phyloP scores from a whole-genome alignment of 2,329 filamentous ascomycete genomes.

The Neurospora sp. region DNA sequence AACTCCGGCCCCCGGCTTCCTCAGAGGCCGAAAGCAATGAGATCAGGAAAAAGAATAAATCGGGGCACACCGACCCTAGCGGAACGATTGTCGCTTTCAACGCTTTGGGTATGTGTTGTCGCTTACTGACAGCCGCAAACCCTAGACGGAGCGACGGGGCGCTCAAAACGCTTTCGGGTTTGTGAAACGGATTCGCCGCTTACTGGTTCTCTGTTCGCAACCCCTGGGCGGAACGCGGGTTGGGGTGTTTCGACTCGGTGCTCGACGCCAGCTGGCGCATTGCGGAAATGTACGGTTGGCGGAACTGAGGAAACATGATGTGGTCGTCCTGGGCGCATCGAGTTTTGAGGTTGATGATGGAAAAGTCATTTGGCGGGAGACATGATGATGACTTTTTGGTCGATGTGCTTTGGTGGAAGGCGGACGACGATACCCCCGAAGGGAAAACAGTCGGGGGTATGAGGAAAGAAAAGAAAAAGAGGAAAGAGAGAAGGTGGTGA shows the following conservation, averaged over 20 bases:
- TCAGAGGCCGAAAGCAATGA: not conserved
- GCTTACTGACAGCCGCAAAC: not conserved
- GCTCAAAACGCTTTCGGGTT: slow-evolving; percentile 1
- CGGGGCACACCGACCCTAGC: slow-evolving; percentile 3
- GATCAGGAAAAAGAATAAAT: not conserved
- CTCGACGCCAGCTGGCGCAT: not conserved
- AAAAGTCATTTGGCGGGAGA: slow-evolving; percentile 1
- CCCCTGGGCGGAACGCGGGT: not conserved
- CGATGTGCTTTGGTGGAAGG: not conserved
- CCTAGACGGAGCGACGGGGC: not conserved
- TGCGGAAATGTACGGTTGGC: not conserved
- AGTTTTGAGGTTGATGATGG: not conserved
- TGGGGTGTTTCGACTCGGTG: not conserved
- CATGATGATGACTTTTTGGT: slow-evolving; percentile 1
- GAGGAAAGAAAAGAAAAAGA: slow-evolving; percentile 1
- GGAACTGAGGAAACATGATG: not conserved
- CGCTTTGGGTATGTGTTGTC: not conserved
- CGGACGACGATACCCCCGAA: not conserved
- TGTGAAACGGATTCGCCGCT: not conserved
- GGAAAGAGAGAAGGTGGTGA: not conserved
- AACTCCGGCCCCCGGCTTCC: not conserved
- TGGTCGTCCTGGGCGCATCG: not conserved
- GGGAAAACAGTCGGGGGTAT: slow-evolving; percentile 10
- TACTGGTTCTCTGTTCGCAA: not conserved
- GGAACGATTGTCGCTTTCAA: slow-evolving; percentile 3